Base-by-base conservation (phyloP, 2,329 filamentous ascomycete genomes). In the Stenocarpella maydis region DNA sequence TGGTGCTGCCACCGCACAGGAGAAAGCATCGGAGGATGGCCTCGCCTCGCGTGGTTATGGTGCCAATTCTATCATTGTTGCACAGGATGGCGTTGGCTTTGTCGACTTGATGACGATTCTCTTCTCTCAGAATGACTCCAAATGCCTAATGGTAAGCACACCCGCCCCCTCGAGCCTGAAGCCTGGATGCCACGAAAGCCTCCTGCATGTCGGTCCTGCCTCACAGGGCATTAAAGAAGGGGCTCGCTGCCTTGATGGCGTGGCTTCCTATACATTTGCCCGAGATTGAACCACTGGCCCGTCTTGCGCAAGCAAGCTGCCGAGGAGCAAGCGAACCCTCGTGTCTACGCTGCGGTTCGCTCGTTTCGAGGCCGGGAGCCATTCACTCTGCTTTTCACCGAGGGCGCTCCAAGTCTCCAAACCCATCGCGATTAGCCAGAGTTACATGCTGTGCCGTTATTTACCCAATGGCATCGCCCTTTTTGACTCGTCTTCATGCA, bases 81-180 rank as follows among this genome's bases (percentile, higher is more conserved):
- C 94, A 1, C 86, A 86, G 43, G 69, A 84, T 9, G 87, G 90
- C 0, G 85, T 91, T 34, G 94, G 93, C 0, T 91, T 98, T 73
- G 91, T 98, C 65, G 94, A 97, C 77, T 83, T 94, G 53, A 89
- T 90, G 37, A 92, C 91, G 14, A 91, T 99, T 72, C 81, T 97
- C 28, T 81, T 98, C 53, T 80, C 86, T 0, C 85, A 89, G 71
- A 79, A 81, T 2, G 92, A 98, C 79, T 95, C 93, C 69, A 74
- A 72, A 17, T 73, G 77, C 7, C 65, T 83, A 65, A 75, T 77
- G 76, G 82, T 85, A 78, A 80, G 80, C 78, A 68, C 67, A 47
- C 63, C 24, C 7, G 26, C 43, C 73, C 69, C 31, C 9, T 55
- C 67, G 45, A 41, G 43, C 69, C 63, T 61, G 54, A 70, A 74